Base-by-base conservation (phyloP, 495 filamentous ascomycete species). In the Gamarada debralockiae region DNA sequence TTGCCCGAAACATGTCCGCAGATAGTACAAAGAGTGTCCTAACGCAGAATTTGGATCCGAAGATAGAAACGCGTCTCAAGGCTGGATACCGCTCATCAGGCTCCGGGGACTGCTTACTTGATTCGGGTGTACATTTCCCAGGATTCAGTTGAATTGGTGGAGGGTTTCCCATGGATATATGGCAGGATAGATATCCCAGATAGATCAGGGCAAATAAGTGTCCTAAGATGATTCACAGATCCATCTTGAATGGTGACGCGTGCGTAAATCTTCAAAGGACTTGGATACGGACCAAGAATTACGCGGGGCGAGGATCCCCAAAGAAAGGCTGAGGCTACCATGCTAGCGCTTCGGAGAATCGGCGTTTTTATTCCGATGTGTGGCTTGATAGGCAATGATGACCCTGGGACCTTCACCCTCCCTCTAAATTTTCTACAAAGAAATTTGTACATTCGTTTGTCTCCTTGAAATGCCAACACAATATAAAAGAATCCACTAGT, bases 41-140 rank as follows among this genome's bases (percentile, higher is more conserved):
- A 15, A 13, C 36, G 14, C 17, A 3, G 36, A 7, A n/a, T 14
- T 13, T 39, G 7, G 14, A 14, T 18, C 14, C 3, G 27, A 10
- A 48, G 24, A 22, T 33, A 48, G 2, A 36, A 33, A 48, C 24
- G 45, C 45, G 45, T 48, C 20, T 36, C 5, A 37, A 38, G 45
- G 12, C 14, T 52, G 8, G 21, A 31, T 23, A 14, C 18, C 15
- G n/a, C 3, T 14, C 36, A 13, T 27, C 7, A 17, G 15, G 21
- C 15, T 43, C 10, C n/a, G 21, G 18, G 50, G 43, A n/a, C 17
- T 47, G 27, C 70, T 64, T 59, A 70, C 70, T 65, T 67, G 61
- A 58, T 52, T 64, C 50, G 66, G 48, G 54, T 37, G 54, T 58
- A 59, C 59, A 59, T 63, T 52, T 69, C 67, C 65, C 67, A 69